Base-by-base conservation (phyloP, 257 asterid genomes). In the Capsicum baccatum region DNA sequence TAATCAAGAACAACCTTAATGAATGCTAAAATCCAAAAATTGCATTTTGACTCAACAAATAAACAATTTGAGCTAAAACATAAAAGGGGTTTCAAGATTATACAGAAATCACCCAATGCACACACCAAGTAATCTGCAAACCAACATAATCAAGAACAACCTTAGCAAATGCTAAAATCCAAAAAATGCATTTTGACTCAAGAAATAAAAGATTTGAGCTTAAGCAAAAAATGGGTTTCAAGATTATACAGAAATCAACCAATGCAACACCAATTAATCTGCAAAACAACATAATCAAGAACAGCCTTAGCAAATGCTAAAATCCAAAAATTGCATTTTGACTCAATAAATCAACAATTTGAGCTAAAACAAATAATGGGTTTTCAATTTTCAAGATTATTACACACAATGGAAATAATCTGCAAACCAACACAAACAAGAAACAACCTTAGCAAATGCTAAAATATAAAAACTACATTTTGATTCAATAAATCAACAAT, bases 1-100 rank as follows among this genome's bases (percentile, higher is more conserved):
- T 64, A 17, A 11, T 39, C 16, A 79, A 56, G 47, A 52, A 58
- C 79, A 88, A 83, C 44, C 16, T 74, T 83, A 86, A 17, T 55
- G 8, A 3, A 70, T 44, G 62, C 8, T 42, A 42, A 47, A 39
- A 13, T 21, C 79, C 52, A 54, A 44, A 50, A 52, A 66, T n/a
- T 67, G 50, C 55, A 64, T 19, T 62, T 56, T 56, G 60, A 56
- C 60, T 13, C 60, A 14, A 56, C n/a, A 56, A 56, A 56, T 56
- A 17, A 44, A 44, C 8, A 5, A 50, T 50, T 50, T 50, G 13
- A 8, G 12, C 10, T 50, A 8, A 50, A 50, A 50, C 10, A 50
- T 1, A 8, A 8, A 8, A 50, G 12, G 55, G 55, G 55, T 50
- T 50, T 50, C 12, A 8, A 44, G 6, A 44, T 44, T 9, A 66